These are phyloP conservation scores for Byssothecium circinans DNA, from an alignment of 2,329 filamentous ascomycete genomes.

Conservation along the genomic window DNA sequence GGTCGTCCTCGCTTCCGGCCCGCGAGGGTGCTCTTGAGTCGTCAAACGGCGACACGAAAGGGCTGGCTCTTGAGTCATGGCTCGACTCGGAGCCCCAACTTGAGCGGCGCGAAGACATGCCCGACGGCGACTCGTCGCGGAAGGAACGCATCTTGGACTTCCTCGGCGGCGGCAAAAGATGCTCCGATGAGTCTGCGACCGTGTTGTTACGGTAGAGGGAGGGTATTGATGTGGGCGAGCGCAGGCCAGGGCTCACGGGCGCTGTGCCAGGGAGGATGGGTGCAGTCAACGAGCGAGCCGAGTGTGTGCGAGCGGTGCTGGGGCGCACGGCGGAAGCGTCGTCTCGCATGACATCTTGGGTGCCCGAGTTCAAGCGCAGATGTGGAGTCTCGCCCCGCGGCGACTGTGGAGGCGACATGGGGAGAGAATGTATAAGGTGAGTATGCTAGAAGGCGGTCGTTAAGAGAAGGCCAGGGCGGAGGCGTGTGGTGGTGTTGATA, in stretches of 20 bases:
- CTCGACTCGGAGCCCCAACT: conserved; percentile 67
- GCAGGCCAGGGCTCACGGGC: conserved; percentile 26
- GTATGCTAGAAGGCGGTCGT: conserved; percentile 21
- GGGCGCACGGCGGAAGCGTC: conserved; percentile 34
- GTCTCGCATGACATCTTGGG: conserved; percentile 52
- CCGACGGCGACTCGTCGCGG: conserved; percentile 54
- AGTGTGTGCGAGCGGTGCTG: conserved; percentile 39
- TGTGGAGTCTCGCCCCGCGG: conserved; percentile 54
- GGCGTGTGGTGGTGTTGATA: conserved; percentile 25
- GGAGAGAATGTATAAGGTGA: conserved; percentile 35
- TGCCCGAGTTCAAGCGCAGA: conserved; percentile 65
- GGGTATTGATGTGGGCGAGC: conserved; percentile 22
- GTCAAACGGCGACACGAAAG: conserved; percentile 59
- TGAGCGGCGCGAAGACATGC: conserved; percentile 61
- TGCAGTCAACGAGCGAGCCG: conserved; percentile 51
- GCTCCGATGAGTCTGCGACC: conserved; percentile 52
- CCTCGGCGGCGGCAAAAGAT: conserved; percentile 54
- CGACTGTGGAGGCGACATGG: conserved; percentile 32
- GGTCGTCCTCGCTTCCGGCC: conserved; percentile 64
- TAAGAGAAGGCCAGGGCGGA: conserved; percentile 26
- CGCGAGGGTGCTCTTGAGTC: conserved; percentile 62
- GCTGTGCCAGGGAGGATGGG: conserved; percentile 42
- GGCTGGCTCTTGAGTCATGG: conserved; percentile 51
- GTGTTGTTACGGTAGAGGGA: conserved; percentile 42
- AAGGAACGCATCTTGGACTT: conserved; percentile 53